Evolutionary conservation across 129 eudicot species (phyloP), one percentile per base, ranked within the genome.

Genomic region (Rutidosis leptorrhynchoides): DNA sequence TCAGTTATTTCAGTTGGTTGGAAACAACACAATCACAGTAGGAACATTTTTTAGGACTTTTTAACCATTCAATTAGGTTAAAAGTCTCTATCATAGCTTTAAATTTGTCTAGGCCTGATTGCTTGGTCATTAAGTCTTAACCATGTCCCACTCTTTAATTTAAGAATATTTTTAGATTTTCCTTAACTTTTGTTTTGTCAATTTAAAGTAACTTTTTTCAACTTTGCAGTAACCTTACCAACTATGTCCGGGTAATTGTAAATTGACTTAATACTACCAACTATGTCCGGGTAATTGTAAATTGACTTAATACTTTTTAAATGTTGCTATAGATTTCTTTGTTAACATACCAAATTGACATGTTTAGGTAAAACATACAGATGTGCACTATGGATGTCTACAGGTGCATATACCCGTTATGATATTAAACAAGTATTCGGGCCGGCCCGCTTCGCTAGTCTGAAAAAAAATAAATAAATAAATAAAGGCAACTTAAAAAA

Each of bases 341-440:
- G 29, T 24, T 21, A 55, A 21, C 12, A 26, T 17, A 21, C 61
- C 32, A 12, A 55, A 10, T 3, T 3, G 24, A 55, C 32, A 48
- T 48, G 21, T 48, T 23, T 57, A 57, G 62, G 62, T 57, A 57
- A 57, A 25, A 25, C 20, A 57, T 26, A 25, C 62, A 25, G 62
- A 14, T 26, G 62, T 57, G 19, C 62, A 23, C 32, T 26, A 25
- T 26, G 19, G 60, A 57, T 57, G 15, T 48, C 21, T 48, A 14
- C 20, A 45, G 52, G 21, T 45, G 14, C 61, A 56, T 1, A 24
- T 12, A 25, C 8, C 17, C 33, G 25, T 20, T 56, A 12, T 56
- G 33, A 15, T 56, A 56, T 4, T 63, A 61, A 12, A n/a, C n/a
- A n/a, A n/a, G n/a, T n/a, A n/a, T n/a, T n/a, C n/a, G n/a, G n/a